Conservation (phyloP, 192 early-diverging fungal genomes). For the Podila minutissima region DNA sequence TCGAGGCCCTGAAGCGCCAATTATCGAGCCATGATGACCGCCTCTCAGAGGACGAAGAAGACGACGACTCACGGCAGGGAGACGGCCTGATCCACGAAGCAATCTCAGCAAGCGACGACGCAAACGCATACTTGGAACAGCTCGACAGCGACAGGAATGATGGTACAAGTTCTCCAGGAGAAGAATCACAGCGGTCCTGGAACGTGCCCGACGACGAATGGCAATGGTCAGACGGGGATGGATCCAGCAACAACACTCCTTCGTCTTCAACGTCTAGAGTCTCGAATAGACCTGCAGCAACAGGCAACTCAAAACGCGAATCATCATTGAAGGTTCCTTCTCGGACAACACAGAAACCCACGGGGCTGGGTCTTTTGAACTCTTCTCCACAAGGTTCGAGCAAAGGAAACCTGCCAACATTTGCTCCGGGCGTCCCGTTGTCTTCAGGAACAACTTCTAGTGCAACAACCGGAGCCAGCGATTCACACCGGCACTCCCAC, state of each 20-base stretch:
- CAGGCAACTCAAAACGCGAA: neutral
- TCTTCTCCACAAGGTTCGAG: neutral
- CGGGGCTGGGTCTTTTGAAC: constrained; percentile 4
- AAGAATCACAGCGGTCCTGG: constrained; percentile 21
- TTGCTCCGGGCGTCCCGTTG: too few species aligned
- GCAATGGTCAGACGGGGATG: constrained; percentile 47
- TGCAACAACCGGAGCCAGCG: neutral
- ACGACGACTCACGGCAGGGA: constrained; percentile 22
- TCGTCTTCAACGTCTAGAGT: neutral
- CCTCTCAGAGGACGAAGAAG: constrained; percentile 41
- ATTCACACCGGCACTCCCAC: neutral
- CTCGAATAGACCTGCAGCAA: neutral
- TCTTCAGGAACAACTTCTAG: neutral
- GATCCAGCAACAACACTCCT: neutral
- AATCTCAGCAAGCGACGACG: neutral
- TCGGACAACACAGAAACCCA: neutral
- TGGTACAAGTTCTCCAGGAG: neutral
- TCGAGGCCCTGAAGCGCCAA: constrained; percentile 20
- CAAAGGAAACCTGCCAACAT: neutral
- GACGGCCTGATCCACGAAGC: constrained; percentile 1
- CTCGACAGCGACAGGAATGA: neutral
- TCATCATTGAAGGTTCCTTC: neutral
- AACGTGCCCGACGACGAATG: constrained; percentile 51
- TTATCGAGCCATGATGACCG: constrained; percentile 34
- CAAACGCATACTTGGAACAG: neutral